Evolutionary conservation across 176 grass and related monocot genomes (phyloP).

Genomic region (Oryza meridionalis): DNA sequence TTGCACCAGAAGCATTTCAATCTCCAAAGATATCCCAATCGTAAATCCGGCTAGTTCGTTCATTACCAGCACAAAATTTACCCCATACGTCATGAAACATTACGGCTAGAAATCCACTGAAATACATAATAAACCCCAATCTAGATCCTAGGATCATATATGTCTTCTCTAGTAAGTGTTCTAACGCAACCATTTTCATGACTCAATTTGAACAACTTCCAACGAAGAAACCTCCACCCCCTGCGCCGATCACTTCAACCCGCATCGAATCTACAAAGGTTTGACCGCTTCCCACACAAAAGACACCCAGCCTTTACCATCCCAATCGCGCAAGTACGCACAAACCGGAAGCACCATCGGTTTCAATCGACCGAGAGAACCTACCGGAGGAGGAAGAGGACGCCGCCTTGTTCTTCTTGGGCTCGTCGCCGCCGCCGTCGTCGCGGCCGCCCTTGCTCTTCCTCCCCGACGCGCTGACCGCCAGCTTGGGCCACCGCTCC

Average conservation of each 20-base stretch:
- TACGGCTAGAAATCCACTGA: neutral
- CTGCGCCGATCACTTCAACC: neutral
- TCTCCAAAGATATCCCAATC: neutral
- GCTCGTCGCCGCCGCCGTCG: conserved; percentile 45
- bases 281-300: neutral
- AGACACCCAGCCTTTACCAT: conserved; percentile 20
- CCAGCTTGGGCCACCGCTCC: conserved; percentile 45
- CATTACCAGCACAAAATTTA: conserved; percentile 11
- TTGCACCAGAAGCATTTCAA: neutral
- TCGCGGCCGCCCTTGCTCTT: conserved; percentile 47
- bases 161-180: too few species aligned
- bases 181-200: neutral
- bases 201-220: neutral
- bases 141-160: neutral
- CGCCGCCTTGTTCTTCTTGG: conserved; percentile 36
- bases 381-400: conserved; percentile 46
- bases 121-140: neutral
- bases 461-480: conserved; percentile 61
- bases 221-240: neutral
- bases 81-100: neutral
- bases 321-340: neutral
- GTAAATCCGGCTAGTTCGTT: neutral
- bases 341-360: neutral
- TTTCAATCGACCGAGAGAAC: neutral
- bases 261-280: conserved; percentile 30